A percentile compares a stretch with the other conserved stretches of the same genome.
These are phyloP conservation scores for Metschnikowia peoriensis DNA, from an alignment of 805 yeast genomes.

Conservation along the genomic window DNA sequence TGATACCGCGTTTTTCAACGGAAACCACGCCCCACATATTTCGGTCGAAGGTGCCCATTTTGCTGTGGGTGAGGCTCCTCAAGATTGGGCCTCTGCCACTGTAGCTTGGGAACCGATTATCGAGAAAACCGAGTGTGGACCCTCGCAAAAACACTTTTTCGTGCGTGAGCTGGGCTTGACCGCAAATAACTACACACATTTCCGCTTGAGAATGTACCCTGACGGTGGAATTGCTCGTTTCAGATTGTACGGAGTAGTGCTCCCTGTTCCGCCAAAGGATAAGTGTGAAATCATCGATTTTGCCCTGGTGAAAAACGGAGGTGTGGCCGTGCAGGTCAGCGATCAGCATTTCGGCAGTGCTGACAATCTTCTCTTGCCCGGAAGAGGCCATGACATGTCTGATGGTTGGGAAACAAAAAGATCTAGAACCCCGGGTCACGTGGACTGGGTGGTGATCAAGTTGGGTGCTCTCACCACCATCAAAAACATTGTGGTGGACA, in stretches of 20 bases:
- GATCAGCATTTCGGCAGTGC: constrained; percentile 96
- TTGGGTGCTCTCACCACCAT: constrained; percentile 67
- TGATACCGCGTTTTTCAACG: constrained; percentile 92
- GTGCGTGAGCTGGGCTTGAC: constrained; percentile 55
- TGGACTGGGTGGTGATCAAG: constrained; percentile 86
- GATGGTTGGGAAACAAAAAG: constrained; percentile 99
- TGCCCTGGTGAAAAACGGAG: constrained; percentile 85
- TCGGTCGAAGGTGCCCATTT: constrained; percentile 66
- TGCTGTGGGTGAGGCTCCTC: background rate
- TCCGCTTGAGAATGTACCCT: constrained; percentile 88
- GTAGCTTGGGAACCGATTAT: constrained; percentile 70
- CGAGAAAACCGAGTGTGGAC: constrained; percentile 78
- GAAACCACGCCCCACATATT: constrained; percentile 91
- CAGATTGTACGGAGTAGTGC: constrained; percentile 80
- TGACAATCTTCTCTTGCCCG: constrained; percentile 85
- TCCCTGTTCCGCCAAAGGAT: constrained; percentile 62
- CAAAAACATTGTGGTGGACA: constrained; percentile 68
- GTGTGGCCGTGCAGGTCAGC: constrained; percentile 76
- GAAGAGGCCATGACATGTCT: constrained; percentile 93
- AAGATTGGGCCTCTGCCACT: background rate
- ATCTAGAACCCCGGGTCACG: constrained; percentile 78
- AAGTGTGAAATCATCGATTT: constrained; percentile 53
- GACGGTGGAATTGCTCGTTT: constrained; percentile 98
- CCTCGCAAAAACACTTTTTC: constrained; percentile 83
- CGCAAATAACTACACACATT: constrained; percentile 67